These are phyloP conservation scores for Castanea mollissima DNA, from an alignment of 306 rosid genomes.

Conservation along the genomic window DNA sequence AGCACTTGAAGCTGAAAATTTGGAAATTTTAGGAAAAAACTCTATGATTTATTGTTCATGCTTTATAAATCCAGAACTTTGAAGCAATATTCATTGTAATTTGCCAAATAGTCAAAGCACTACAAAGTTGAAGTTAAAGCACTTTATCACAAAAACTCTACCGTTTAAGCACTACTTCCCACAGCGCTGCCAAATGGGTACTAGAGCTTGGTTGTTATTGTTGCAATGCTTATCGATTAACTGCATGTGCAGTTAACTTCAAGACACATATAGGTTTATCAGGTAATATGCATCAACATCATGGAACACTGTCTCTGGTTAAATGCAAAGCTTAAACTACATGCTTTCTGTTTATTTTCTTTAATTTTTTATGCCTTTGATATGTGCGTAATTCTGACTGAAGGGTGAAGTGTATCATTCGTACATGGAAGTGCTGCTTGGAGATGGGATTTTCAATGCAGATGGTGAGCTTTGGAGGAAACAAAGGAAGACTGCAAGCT, in stretches of 20 bases:
- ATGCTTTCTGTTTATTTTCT: neutral
- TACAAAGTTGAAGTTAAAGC: too few species aligned
- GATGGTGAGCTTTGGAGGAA: constrained; percentile 91
- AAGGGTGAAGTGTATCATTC: constrained; percentile 88
- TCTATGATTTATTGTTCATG: too few species aligned
- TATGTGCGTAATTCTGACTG: constrained; percentile 18
- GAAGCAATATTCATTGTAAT: too few species aligned
- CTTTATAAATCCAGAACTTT: too few species aligned
- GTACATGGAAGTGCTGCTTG: constrained; percentile 90
- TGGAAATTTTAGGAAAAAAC: too few species aligned
- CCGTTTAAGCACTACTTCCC: too few species aligned
- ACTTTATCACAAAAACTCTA: too few species aligned
- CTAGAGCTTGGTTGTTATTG: too few species aligned
- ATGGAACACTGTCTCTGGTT: neutral
- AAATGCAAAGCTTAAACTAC: neutral
- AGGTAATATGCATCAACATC: neutral
- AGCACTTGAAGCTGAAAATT: too few species aligned
- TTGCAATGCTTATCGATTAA: too few species aligned
- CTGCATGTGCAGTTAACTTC: neutral
- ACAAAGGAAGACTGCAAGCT: constrained; percentile 89
- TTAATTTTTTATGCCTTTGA: neutral
- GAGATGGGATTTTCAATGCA: constrained; percentile 87
- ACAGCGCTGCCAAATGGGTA: too few species aligned
- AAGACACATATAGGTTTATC: neutral
- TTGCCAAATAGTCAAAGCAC: too few species aligned